These are phyloP conservation scores for Protea cynaroides DNA, from an alignment of 164 flowering plant species.

Conservation along the genomic window DNA sequence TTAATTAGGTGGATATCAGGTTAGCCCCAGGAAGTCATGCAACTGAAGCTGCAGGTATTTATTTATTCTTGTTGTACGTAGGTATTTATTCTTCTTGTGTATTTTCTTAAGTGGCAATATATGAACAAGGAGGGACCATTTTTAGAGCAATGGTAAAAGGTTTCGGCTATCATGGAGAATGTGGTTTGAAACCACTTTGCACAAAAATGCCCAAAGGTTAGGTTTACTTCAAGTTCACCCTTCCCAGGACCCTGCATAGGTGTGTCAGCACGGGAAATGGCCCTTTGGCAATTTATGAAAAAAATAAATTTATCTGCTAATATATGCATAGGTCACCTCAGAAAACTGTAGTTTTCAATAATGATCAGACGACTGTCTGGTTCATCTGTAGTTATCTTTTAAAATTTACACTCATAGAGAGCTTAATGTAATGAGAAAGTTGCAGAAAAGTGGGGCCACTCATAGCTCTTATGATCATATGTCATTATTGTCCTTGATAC, in stretches of 20 bases:
- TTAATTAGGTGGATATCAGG: conserved; percentile 66
- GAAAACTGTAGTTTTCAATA: no score
- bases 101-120: background rate
- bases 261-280: no score
- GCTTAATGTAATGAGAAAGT: background rate
- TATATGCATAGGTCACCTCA: no score
- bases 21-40: conserved; percentile 90
- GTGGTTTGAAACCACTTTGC: no score
- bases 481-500: background rate
- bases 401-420: background rate
- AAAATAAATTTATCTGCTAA: no score
- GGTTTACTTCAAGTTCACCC: no score
- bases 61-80: no score
- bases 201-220: no score
- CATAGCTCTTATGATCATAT: background rate
- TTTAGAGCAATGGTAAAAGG: no score
- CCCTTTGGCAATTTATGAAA: no score
- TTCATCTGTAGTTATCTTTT: background rate
- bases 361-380: background rate
- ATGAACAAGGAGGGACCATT: background rate
- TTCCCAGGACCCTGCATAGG: no score
- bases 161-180: no score
- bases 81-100: background rate
- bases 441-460: background rate
- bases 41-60: conserved; percentile 87